Percentiles rank a stretch among this genome's conserved stretches.
These are phyloP conservation scores for Aspergillus ochraceus DNA, from an alignment of 2,329 filamentous ascomycete species.

Conservation along the genomic window DNA sequence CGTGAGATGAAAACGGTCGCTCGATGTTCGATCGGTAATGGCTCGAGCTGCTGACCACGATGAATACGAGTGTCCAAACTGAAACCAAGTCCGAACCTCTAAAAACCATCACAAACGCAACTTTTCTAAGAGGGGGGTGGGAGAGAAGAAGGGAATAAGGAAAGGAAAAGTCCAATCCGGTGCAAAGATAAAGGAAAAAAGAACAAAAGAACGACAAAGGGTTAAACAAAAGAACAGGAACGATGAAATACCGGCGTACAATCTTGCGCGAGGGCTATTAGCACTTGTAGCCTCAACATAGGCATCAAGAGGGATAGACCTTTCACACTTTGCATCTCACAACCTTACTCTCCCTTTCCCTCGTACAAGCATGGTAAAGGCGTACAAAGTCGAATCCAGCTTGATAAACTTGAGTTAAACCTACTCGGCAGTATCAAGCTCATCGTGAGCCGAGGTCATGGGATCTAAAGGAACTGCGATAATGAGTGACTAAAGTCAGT, in stretches of 20 bases:
- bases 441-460: constrained; percentile 82
- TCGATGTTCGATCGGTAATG: constrained; percentile 27
- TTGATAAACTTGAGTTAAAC: constrained; percentile 23
- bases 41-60: constrained; percentile 29
- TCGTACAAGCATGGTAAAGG: neutral
- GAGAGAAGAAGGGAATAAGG: neutral
- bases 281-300: neutral
- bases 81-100: constrained; percentile 8
- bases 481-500: constrained; percentile 14
- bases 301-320: neutral
- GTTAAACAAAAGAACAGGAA: constrained; percentile 2
- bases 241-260: constrained; percentile 6
- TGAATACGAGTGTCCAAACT: constrained; percentile 26
- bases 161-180: constrained; percentile 3
- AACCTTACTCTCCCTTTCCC: neutral
- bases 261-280: neutral
- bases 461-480: constrained; percentile 63
- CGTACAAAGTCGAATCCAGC: neutral
- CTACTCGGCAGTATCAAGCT: constrained; percentile 90
- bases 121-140: neutral
- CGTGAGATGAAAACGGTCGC: constrained; percentile 21
- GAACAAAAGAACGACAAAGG: constrained; percentile 2
- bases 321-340: neutral
- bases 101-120: constrained; percentile 2
- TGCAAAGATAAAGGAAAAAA: constrained; percentile 9